Conservation (phyloP, 2,329 filamentous ascomycete species). For the Kalmusia sp. region DNA sequence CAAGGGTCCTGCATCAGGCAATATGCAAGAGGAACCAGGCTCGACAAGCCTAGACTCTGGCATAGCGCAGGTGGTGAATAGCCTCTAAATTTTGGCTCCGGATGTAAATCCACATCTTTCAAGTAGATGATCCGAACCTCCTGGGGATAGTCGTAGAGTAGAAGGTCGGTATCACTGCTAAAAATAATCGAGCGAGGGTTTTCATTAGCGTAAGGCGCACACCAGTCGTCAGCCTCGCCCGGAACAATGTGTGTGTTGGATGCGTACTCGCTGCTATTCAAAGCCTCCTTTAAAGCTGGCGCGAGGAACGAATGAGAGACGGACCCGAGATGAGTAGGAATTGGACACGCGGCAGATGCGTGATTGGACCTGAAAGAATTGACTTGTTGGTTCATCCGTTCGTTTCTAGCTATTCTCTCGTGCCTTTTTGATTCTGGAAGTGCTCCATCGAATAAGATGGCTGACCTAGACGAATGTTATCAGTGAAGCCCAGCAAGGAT, state of each 20-base stretch:
- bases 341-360: constrained; percentile 31
- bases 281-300: constrained; percentile 74
- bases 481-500: constrained; percentile 24
- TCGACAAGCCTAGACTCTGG: constrained; percentile 51
- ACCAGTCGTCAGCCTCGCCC: constrained; percentile 85
- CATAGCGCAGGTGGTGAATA: constrained; percentile 56
- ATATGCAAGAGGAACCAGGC: constrained; percentile 51
- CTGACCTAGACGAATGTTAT: constrained; percentile 45
- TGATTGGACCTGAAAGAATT: constrained; percentile 54
- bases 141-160: constrained; percentile 73
- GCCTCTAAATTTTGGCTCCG: constrained; percentile 41
- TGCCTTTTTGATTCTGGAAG: constrained; percentile 72
- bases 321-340: constrained; percentile 34
- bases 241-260: constrained; percentile 67
- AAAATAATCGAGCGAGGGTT: constrained; percentile 68
- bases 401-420: constrained; percentile 67
- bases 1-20: constrained; percentile 43
- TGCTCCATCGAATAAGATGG: constrained; percentile 86
- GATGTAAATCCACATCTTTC: constrained; percentile 62
- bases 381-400: constrained; percentile 64
- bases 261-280: constrained; percentile 58
- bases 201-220: constrained; percentile 68
- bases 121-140: constrained; percentile 72
- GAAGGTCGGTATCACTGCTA: constrained; percentile 86
- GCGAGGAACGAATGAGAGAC: constrained; percentile 75